Conservation (phyloP, 768 basidiomycete genomes). For the Termitomyces heimii region DNA sequence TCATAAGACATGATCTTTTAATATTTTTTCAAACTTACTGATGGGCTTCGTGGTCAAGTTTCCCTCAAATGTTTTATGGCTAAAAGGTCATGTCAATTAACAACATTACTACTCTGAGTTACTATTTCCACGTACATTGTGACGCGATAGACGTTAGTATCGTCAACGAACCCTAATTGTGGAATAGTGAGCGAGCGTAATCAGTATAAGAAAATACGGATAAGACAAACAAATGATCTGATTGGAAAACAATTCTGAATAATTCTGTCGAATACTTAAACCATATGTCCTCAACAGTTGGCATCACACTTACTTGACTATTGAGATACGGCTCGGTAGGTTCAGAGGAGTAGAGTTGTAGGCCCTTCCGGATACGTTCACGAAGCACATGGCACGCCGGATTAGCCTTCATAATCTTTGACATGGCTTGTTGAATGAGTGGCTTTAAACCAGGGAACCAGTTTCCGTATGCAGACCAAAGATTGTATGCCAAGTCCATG, state of each 20-base stretch:
- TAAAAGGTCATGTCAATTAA: constrained; percentile 17
- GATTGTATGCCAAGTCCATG: constrained; percentile 96
- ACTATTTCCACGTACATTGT: constrained; percentile 55
- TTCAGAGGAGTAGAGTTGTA: constrained; percentile 98
- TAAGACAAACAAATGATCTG: constrained; percentile 80
- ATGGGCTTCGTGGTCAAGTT: constrained; percentile 99
- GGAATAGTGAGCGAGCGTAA: not conserved
- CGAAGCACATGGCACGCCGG: constrained; percentile 96
- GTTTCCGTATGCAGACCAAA: constrained; percentile 98
- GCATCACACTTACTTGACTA: constrained; percentile 59
- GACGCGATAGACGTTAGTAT: constrained; percentile 99
- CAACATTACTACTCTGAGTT: not conserved
- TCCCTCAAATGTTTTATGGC: constrained; percentile 99
- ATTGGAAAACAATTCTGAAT: constrained; percentile 95
- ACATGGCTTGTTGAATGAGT: constrained; percentile 97
- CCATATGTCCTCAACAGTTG: not conserved
- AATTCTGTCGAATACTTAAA: constrained; percentile 45
- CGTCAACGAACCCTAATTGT: constrained; percentile 87
- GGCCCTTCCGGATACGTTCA: constrained; percentile 97
- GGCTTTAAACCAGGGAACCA: constrained; percentile 99
- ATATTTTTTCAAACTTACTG: constrained; percentile 42
- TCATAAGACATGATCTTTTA: not conserved
- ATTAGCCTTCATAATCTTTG: constrained; percentile 99
- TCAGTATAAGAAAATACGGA: not conserved
- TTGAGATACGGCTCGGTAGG: constrained; percentile 99